A percentile compares a stretch with the other conserved stretches of the same genome.
Evolutionary conservation across 768 basidiomycete species (phyloP).

Genomic region (Russula griseocarnosa): DNA sequence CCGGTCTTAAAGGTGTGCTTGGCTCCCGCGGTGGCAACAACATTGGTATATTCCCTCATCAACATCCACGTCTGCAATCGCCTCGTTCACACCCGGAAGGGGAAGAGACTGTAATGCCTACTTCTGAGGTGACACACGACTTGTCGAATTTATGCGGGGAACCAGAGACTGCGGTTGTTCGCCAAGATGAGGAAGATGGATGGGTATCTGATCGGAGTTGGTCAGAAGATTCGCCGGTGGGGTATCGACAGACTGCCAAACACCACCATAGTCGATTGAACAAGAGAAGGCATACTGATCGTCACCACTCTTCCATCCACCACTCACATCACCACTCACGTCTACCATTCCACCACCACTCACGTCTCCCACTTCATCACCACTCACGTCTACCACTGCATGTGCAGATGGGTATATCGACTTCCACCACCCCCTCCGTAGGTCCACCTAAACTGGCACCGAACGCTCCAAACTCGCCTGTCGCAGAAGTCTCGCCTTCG

Average conservation of each 20-base stretch:
- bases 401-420: background rate
- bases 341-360: too few species aligned
- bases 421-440: constrained; percentile 12
- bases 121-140: background rate
- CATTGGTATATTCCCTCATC: background rate
- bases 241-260: background rate
- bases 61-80: background rate
- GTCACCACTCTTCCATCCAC: constrained; percentile 7
- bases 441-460: constrained; percentile 21
- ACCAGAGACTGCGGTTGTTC: constrained; percentile 20
- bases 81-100: background rate
- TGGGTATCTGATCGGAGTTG: constrained; percentile 59
- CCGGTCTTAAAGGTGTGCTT: constrained; percentile 22
- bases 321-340: background rate
- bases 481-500: background rate
- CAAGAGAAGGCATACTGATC: constrained; percentile 6
- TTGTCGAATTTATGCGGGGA: background rate
- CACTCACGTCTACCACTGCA: background rate
- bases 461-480: background rate
- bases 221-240: constrained; percentile 23
- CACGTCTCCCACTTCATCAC: too few species aligned
- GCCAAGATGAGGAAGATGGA: constrained; percentile 49
- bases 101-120: background rate
- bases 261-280: constrained; percentile 22
- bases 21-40: background rate